Base-by-base conservation (phyloP, 768 basidiomycete species). In the Hypholoma sublateritium region DNA sequence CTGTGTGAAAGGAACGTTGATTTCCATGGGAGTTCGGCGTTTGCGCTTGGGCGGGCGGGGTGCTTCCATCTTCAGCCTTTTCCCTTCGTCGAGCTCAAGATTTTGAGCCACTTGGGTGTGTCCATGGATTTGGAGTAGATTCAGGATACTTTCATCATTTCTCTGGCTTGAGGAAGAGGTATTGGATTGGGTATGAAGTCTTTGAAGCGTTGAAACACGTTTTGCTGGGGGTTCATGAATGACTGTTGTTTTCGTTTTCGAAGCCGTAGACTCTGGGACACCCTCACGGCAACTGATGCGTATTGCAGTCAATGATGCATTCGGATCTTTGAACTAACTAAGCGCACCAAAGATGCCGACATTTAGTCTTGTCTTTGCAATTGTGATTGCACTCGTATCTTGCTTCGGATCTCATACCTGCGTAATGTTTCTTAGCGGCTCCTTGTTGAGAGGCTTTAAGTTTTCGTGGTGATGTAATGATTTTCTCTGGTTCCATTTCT, bases 331-430 rank as follows among this genome's bases (percentile, higher is more conserved):
- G n/a, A 17, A 36, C 12, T 4, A 25, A 5, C 28, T 32, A 50
- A 28, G 58, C 75, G 60, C 60, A 91, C 92, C 92, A 93, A 35
- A 86, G 67, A 73, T 94, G 92, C 22, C 86, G 81, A 66, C 92
- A 94, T 42, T 74, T 78, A 4, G 74, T 71, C 69, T 92, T 93
- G 64, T 91, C 84, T 67, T 88, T 90, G 77, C 92, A 94, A 19
- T 79, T 50, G 62, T 94, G 92, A 62, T 89, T 89, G 65, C 92
- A 94, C 49, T 90, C 91, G 37, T 56, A 59, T 46, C 41, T 50
- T 36, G 59, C 56, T 47, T 62, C 62, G 28, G 49, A 14, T n/a
- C 58, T 58, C 9, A 35, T 32, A 32, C 28, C 9, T 32, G 28
- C 6, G 28, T 7, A 9, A 32, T 32, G 22, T 52, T 34, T 57